These are phyloP conservation scores for rapeseed (Brassica napus) DNA, from an alignment of 345 rosid species.

Conservation along the genomic window DNA sequence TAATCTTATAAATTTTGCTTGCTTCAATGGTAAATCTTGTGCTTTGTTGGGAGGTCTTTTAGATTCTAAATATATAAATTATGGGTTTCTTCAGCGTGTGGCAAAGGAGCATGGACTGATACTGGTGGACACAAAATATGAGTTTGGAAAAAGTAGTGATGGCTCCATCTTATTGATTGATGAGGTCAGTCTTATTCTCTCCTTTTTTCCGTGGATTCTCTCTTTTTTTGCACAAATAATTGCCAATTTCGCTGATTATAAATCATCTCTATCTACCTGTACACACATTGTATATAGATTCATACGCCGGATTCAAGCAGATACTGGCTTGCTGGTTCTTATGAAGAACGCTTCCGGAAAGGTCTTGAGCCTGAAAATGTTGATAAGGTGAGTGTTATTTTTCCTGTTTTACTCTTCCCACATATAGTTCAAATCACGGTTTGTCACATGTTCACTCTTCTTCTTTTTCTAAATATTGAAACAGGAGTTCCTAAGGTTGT, in stretches of 20 bases:
- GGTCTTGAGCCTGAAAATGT: slow-evolving; percentile 92
- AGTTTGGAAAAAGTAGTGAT: slow-evolving; percentile 79
- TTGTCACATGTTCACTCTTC: background rate
- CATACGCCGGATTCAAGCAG: slow-evolving; percentile 98
- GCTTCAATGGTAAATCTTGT: background rate
- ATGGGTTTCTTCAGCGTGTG: slow-evolving; percentile 49
- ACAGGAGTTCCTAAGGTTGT: slow-evolving; percentile 92
- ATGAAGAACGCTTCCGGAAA: slow-evolving; percentile 60
- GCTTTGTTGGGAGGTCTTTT: slow-evolving; percentile 17
- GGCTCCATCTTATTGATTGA: slow-evolving; percentile 84
- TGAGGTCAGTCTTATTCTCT: slow-evolving; percentile 59
- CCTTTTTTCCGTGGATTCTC: slow-evolving; percentile 10
- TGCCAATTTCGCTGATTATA: slow-evolving; percentile 4
- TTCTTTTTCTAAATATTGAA: background rate
- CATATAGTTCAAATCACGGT: slow-evolving; percentile 3
- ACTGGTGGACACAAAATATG: slow-evolving; percentile 94
- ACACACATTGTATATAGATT: slow-evolving; percentile 49
- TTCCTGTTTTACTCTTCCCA: slow-evolving; percentile 4
- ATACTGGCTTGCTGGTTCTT: slow-evolving; percentile 87
- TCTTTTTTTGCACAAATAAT: too few relatives aligned
- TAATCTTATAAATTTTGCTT: background rate
- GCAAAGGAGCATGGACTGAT: slow-evolving; percentile 88
- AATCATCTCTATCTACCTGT: slow-evolving; percentile 5
- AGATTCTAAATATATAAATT: slow-evolving; percentile 12
- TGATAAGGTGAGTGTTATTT: slow-evolving; percentile 60